Evolutionary conservation across 495 filamentous ascomycete species (phyloP).

Genomic region (Neurospora sp.): DNA sequence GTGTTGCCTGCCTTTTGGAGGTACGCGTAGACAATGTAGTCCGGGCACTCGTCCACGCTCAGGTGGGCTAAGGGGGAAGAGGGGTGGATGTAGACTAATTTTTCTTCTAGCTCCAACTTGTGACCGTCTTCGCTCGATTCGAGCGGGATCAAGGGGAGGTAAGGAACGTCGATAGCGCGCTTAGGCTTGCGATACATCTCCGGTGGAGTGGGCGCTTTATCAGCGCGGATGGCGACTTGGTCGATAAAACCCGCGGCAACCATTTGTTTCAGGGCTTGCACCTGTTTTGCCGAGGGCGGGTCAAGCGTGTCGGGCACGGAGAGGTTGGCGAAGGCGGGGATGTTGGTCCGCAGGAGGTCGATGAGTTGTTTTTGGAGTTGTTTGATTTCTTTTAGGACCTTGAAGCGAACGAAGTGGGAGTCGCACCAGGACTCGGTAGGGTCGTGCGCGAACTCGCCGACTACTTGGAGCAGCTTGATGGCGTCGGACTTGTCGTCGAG

Average conservation of each 20-base stretch:
- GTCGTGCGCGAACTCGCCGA: constrained; percentile 71
- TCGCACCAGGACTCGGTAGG: constrained; percentile 62
- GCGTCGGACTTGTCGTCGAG: constrained; percentile 76
- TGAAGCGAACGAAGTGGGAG: constrained; percentile 72
- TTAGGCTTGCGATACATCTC: constrained; percentile 60
- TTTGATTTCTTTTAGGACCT: constrained; percentile 73
- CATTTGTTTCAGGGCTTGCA: constrained; percentile 81
- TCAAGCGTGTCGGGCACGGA: constrained; percentile 53
- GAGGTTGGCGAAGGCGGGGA: constrained; percentile 51
- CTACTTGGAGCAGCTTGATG: constrained; percentile 80
- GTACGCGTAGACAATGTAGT: constrained; percentile 79
- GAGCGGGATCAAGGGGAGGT: constrained; percentile 74
- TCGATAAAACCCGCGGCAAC: constrained; percentile 90
- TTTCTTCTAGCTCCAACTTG: constrained; percentile 32
- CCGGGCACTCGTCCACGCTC: constrained; percentile 60
- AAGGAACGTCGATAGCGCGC: constrained; percentile 80
- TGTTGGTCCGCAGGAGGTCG: constrained; percentile 66
- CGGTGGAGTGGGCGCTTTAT: constrained; percentile 66
- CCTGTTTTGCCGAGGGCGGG: constrained; percentile 57
- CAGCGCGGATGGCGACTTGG: constrained; percentile 87
- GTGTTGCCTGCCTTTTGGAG: constrained; percentile 59
- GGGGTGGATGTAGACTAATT: constrained; percentile 72
- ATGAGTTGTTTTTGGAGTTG: constrained; percentile 77
- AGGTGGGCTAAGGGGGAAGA: constrained; percentile 65
- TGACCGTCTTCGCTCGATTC: constrained; percentile 24